phyloP scores from a whole-genome alignment of 768 basidiomycete species.

The Calocybe indica region DNA sequence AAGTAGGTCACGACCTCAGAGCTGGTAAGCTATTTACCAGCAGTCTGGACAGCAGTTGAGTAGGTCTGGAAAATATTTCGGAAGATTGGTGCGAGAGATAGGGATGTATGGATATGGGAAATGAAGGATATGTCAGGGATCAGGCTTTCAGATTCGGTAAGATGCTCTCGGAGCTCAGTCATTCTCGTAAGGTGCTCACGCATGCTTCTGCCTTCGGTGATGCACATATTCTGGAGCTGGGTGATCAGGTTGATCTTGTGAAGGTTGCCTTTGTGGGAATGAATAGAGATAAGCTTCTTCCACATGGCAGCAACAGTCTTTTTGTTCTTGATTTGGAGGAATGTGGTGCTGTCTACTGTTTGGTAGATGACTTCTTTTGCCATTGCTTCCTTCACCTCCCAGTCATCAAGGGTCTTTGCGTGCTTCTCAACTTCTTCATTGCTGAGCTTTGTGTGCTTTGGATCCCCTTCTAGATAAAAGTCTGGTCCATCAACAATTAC shows the following conservation, averaged over 20 bases:
- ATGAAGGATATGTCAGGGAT: too few relatives aligned
- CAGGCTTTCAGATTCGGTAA: too few relatives aligned
- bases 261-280: slow-evolving; percentile 15
- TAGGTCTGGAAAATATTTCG: too few relatives aligned
- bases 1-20: too few relatives aligned
- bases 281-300: slow-evolving; percentile 15
- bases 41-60: too few relatives aligned
- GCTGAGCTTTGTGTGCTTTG: slow-evolving; percentile 1
- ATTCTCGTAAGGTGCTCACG: too few relatives aligned
- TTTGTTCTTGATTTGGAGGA: slow-evolving; percentile 17
- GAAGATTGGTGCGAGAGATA: too few relatives aligned
- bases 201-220: too few relatives aligned
- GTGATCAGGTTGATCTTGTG: slow-evolving; percentile 13
- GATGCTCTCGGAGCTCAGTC: too few relatives aligned
- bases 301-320: slow-evolving; percentile 12
- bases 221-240: too few relatives aligned
- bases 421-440: slow-evolving; percentile 15
- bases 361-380: slow-evolving; percentile 18
- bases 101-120: too few relatives aligned
- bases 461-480: slow-evolving; percentile 2
- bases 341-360: slow-evolving; percentile 13
- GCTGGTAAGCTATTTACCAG: too few relatives aligned
- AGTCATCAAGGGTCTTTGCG: slow-evolving; percentile 13
- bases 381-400: slow-evolving; percentile 17
- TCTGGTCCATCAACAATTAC: slow-evolving; percentile 8